Evolutionary conservation across 441 rosid genomes (phyloP).

Genomic region (Brassica hybrid): DNA sequence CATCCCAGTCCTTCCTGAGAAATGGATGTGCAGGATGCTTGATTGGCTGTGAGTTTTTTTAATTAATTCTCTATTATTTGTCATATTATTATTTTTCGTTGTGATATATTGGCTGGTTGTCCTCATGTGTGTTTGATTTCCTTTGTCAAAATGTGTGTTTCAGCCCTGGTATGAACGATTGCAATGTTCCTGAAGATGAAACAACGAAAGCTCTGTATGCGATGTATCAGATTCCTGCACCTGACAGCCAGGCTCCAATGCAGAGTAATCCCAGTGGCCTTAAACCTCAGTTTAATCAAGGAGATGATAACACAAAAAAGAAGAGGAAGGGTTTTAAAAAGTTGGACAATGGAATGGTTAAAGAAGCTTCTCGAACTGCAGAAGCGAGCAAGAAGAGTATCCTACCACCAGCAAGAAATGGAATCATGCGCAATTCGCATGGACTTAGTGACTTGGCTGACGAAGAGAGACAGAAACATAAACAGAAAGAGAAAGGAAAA

Average conservation of each 20-base stretch:
- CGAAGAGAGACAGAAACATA: conserved; percentile 55
- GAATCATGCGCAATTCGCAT: conserved; percentile 49
- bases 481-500: conserved; percentile 73
- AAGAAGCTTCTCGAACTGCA: conserved; percentile 35
- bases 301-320: conserved; percentile 23
- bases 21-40: conserved; percentile 96
- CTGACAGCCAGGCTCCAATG: conserved; percentile 51
- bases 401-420: conserved; percentile 40
- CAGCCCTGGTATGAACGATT: conserved; percentile 90
- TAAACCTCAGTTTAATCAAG: conserved; percentile 10
- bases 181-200: conserved; percentile 76
- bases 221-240: conserved; percentile 53
- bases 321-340: conserved; percentile 36
- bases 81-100: background rate
- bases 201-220: conserved; percentile 70
- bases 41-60: conserved; percentile 85
- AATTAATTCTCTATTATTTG: conserved; percentile 13
- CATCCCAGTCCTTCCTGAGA: conserved; percentile 82
- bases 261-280: conserved; percentile 47
- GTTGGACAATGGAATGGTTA: conserved; percentile 36
- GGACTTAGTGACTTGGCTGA: conserved; percentile 48
- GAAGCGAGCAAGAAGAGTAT: conserved; percentile 39
- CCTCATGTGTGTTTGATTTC: conserved; percentile 30
- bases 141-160: conserved; percentile 40
- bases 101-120: conserved; percentile 11